A percentile compares a stretch with the other conserved stretches of the same genome.
Evolutionary conservation across 1,284 basidiomycete species (phyloP).

Genomic region (Microbotryomycetes sp.): DNA sequence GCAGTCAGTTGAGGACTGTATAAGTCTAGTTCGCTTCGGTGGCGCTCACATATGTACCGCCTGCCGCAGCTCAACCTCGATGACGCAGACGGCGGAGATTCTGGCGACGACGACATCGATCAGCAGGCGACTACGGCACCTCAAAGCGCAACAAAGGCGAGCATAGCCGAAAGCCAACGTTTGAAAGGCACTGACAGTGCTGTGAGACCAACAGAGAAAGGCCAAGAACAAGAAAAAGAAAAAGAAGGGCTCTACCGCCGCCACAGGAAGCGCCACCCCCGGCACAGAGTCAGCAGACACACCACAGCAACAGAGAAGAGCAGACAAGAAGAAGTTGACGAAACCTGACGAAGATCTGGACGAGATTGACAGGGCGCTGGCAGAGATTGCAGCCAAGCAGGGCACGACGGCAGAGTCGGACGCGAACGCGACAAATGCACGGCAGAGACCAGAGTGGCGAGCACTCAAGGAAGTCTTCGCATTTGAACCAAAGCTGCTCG

Average conservation of each 20-base stretch:
- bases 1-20: conserved; percentile 7
- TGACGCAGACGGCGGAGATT: conserved; percentile 37
- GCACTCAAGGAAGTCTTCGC: conserved; percentile 35
- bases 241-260: conserved; percentile 47
- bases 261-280: not conserved
- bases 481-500: conserved; percentile 68
- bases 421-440: not conserved
- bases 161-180: no score
- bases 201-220: conserved; percentile 38
- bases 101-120: conserved; percentile 39
- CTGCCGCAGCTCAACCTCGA: conserved; percentile 18
- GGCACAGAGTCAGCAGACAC: not conserved
- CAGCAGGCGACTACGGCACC: no score
- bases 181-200: no score
- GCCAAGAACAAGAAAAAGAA: conserved; percentile 46
- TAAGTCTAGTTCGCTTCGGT: not conserved
- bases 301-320: conserved; percentile 28
- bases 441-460: conserved; percentile 10
- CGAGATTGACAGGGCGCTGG: conserved; percentile 72
- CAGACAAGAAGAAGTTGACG: conserved; percentile 16
- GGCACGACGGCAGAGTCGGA: conserved; percentile 30
- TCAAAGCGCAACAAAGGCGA: no score
- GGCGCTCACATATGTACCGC: not conserved
- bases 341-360: conserved; percentile 46
- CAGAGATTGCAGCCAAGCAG: conserved; percentile 68